Evolutionary conservation across 345 rosid genomes (phyloP), one percentile per base, ranked within the genome.

Genomic region (Eucalyptus virginea): DNA sequence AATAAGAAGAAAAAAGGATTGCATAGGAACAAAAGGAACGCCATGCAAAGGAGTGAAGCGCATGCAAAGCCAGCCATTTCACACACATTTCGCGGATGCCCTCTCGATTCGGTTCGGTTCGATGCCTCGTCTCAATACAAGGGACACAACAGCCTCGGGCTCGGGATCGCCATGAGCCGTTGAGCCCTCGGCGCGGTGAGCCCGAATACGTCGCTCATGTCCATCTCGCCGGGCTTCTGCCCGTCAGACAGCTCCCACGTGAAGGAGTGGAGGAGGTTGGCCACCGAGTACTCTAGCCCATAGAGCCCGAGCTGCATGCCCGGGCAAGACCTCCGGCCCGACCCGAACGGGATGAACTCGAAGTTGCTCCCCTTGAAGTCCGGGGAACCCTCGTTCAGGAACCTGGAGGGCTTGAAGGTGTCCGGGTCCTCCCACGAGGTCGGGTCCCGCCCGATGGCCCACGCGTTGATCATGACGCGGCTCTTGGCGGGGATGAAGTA

Each of bases 231-330:
- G 7, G 98, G 98, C 81, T 97, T 97, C 97, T 95, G 95, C 49
- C 99, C 99, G 24, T 96, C 97, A 0, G 99, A 98, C 91, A 98
- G 92, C 88, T 95, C 95, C 98, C 99, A 98, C 19, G 94, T 92
- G 90, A 94, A 98, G 58, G 95, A 93, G 60, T 98, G 99, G 44
- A 97, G 94, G 72, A 97, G 89, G 88, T 97, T 91, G 40, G 96
- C 98, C 87, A 97, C 98, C 3, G 96, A 95, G 49, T 94, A 88
- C 16, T 98, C 97, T 67, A 97, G 94, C 1, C 95, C 95, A 11
- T 98, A 98, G 24, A 98, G 91, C 87, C 99, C 99, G 6, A 98
- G 98, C 51, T 95, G 96, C 99, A 98, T 98, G 3, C 99, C 99
- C 5, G 99, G 99, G 87, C 99, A 97, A 1, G 98, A 97, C 91